Conservation (phyloP, 116 monocot species). For the Papilionanthe hybrid region DNA sequence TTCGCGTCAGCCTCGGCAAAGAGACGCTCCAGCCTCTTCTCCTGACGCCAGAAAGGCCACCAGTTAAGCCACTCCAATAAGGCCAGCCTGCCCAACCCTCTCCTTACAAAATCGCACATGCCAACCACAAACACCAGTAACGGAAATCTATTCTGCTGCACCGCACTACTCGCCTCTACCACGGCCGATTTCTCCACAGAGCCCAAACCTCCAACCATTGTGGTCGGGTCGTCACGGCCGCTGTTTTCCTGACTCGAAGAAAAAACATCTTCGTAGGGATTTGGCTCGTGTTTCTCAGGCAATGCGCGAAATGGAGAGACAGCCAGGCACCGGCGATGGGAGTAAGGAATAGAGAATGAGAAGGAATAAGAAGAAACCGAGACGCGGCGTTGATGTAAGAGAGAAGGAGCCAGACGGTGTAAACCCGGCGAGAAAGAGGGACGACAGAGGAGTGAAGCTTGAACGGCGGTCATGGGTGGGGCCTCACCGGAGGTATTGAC, state of each 20-base stretch:
- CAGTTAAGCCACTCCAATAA: conserved; percentile 53
- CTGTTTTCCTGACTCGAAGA: not conserved
- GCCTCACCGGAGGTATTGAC: not conserved
- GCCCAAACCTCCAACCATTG: conserved; percentile 11
- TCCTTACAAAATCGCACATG: conserved; percentile 32
- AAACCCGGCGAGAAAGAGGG: conserved; percentile 22
- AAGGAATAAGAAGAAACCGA: not conserved
- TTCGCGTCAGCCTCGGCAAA: conserved; percentile 81
- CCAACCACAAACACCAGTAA: conserved; percentile 40
- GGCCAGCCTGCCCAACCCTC: conserved; percentile 34
- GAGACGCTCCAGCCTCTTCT: conserved; percentile 59
- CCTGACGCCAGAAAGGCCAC: conserved; percentile 83
- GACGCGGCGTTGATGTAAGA: not conserved
- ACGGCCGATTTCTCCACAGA: conserved; percentile 10
- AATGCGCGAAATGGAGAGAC: conserved; percentile 1
- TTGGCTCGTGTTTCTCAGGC: conserved; percentile 1
- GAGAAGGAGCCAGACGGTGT: conserved; percentile 1
- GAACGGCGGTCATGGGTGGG: conserved; percentile 53
- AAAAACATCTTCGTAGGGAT: not conserved
- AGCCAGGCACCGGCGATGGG: conserved; percentile 4
- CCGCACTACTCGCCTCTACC: conserved; percentile 11
- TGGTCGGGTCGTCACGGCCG: not conserved
- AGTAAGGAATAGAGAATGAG: not conserved
- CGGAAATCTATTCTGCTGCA: conserved; percentile 13
- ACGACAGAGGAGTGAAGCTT: conserved; percentile 51